These are phyloP conservation scores for Moesziomyces globuligerus DNA, from an alignment of 1,284 basidiomycete genomes.

Conservation along the genomic window DNA sequence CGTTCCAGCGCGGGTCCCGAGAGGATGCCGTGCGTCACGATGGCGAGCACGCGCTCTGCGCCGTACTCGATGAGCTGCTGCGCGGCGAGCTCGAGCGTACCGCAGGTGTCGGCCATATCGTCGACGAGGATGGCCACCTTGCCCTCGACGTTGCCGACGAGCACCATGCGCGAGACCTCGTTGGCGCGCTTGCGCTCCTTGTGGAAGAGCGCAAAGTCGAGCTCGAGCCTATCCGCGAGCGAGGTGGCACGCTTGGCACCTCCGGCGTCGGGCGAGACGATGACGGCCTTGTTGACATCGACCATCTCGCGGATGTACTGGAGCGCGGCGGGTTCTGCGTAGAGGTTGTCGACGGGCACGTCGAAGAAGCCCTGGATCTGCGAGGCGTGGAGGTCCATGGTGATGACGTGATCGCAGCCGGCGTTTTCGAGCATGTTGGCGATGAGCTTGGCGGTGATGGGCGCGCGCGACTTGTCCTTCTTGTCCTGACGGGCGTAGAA, in stretches of 20 bases:
- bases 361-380: conserved; percentile 91
- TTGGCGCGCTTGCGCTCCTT: conserved; percentile 99
- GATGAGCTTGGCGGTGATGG: conserved; percentile 97
- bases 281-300: conserved; percentile 86
- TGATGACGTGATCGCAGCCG: conserved; percentile 94
- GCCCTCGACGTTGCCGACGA: conserved; percentile 91
- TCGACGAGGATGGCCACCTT: conserved; percentile 98
- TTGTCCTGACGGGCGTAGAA: conserved; percentile 79
- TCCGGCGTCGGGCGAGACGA: conserved; percentile 98
- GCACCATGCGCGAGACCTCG: conserved; percentile 97
- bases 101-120: conserved; percentile 99
- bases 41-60: conserved; percentile 84
- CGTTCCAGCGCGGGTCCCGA: conserved; percentile 83
- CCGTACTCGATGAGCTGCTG: conserved; percentile 89
- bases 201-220: conserved; percentile 99
- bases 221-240: conserved; percentile 93
- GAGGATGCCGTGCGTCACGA: conserved; percentile 97
- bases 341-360: conserved; percentile 99
- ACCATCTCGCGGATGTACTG: conserved; percentile 94
- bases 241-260: conserved; percentile 98
- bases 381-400: conserved; percentile 67
- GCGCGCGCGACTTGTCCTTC: conserved; percentile 98
- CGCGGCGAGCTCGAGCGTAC: conserved; percentile 92
- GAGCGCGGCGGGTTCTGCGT: conserved; percentile 95
- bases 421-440: conserved; percentile 98